phyloP scores from a whole-genome alignment of 2,329 filamentous ascomycete species.

The Pyrenochaeta sp. region DNA sequence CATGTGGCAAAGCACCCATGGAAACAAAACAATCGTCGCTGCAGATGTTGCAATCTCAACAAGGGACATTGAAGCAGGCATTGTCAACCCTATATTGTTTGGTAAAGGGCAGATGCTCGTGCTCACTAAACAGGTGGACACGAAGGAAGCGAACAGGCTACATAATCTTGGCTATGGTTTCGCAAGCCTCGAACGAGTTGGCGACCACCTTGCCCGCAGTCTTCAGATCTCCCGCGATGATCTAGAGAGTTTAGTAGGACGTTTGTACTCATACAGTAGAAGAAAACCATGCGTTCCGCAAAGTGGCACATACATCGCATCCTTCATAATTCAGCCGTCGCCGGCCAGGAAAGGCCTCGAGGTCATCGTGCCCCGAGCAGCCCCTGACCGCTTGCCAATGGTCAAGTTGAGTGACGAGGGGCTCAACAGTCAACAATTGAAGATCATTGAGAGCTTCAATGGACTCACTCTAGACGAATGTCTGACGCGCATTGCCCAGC shows the following conservation, averaged over 20 bases:
- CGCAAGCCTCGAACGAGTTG: constrained; percentile 66
- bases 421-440: constrained; percentile 33
- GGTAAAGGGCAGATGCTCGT: constrained; percentile 84
- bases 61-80: constrained; percentile 52
- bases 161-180: constrained; percentile 81
- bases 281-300: constrained; percentile 57
- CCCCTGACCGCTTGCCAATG: constrained; percentile 56
- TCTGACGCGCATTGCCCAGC: constrained; percentile 43
- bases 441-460: constrained; percentile 34
- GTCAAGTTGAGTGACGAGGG: constrained; percentile 49
- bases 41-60: constrained; percentile 25
- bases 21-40: constrained; percentile 34
- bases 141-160: constrained; percentile 69
- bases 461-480: constrained; percentile 41
- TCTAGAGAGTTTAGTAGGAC: constrained; percentile 68
- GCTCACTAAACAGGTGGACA: constrained; percentile 71
- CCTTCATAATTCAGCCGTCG: constrained; percentile 53
- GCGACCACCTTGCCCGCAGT: constrained; percentile 71
- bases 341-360: constrained; percentile 52
- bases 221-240: constrained; percentile 75
- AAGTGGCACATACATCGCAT: constrained; percentile 50
- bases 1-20: constrained; percentile 55
- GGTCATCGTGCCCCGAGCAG: constrained; percentile 52
- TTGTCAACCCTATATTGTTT: constrained; percentile 51
- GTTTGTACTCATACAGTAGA: constrained; percentile 67